Conservation (phyloP, 164 flowering plant genomes). For the Tetracentron sinense region DNA sequence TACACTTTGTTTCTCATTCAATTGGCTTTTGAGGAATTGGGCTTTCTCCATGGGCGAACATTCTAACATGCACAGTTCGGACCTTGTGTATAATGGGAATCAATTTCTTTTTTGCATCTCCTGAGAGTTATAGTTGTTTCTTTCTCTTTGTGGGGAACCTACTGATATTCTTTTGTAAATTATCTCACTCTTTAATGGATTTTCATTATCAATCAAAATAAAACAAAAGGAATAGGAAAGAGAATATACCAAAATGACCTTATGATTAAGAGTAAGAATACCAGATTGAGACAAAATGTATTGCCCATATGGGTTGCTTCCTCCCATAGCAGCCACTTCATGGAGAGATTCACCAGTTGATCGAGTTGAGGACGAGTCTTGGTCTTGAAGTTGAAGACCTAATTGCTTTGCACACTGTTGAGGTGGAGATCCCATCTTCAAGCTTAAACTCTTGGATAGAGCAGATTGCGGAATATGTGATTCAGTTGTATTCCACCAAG, state of each 20-base stretch:
- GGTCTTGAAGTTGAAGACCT: conserved; percentile 41
- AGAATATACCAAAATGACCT: background rate
- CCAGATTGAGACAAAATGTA: conserved; percentile 56
- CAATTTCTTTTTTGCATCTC: no score
- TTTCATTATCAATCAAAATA: no score
- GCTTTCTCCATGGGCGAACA: no score
- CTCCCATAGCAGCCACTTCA: conserved; percentile 24
- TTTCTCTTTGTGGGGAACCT: no score
- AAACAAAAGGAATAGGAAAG: no score
- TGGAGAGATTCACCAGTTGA: conserved; percentile 51
- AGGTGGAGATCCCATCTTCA: conserved; percentile 38
- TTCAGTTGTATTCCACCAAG: conserved; percentile 40
- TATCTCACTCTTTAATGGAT: no score
- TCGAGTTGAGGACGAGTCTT: conserved; percentile 51
- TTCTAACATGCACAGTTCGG: no score
- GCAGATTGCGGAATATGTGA: conserved; percentile 27
- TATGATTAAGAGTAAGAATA: conserved; percentile 15
- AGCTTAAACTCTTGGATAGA: conserved; percentile 29
- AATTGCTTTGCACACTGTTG: conserved; percentile 33
- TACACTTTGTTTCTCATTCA: no score
- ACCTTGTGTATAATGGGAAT: no score
- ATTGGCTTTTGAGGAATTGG: no score
- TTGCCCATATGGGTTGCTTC: conserved; percentile 38
- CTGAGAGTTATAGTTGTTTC: no score
- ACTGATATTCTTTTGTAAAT: no score